Percentiles rank a stretch among this genome's conserved stretches.
Conservation (phyloP, 1,139 yeast genomes). For the Pichia sp. region DNA sequence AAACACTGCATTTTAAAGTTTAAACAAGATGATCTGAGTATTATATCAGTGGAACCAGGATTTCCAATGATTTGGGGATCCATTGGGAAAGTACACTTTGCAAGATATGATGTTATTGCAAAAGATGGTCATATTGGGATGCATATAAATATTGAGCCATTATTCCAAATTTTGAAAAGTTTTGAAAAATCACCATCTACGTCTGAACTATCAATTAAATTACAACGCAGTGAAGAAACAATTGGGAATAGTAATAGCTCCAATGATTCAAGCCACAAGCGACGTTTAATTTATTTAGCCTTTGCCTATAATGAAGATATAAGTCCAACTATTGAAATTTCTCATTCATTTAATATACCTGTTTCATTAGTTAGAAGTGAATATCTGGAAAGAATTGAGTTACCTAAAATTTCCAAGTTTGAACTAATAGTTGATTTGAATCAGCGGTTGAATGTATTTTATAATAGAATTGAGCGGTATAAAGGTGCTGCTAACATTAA, state of each 20-base stretch:
- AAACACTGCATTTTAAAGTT: conserved; percentile 40
- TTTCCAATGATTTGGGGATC: conserved; percentile 65
- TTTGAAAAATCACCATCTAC: conserved; percentile 49
- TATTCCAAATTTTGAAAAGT: conserved; percentile 47
- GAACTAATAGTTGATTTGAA: conserved; percentile 34
- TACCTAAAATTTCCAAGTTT: conserved; percentile 6
- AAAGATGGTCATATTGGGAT: conserved; percentile 44
- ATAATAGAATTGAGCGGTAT: conserved; percentile 53
- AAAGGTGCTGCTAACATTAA: conserved; percentile 33
- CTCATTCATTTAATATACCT: conserved; percentile 55
- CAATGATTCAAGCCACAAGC: not conserved
- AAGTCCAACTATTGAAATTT: conserved; percentile 34
- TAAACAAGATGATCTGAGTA: conserved; percentile 38
- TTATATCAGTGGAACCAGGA: conserved; percentile 44
- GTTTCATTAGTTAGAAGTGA: conserved; percentile 34
- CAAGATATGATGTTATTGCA: conserved; percentile 38
- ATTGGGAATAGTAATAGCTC: conserved; percentile 34
- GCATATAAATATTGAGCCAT: conserved; percentile 50
- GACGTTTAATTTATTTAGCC: conserved; percentile 33
- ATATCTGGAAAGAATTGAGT: not conserved
- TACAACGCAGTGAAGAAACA: conserved; percentile 38
- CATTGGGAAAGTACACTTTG: conserved; percentile 39
- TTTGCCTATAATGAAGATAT: conserved; percentile 39
- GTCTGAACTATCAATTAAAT: conserved; percentile 41
- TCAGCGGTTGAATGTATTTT: conserved; percentile 39